These are phyloP conservation scores for Coemansia sp. DNA, from an alignment of 192 early-diverging fungal genomes.

Conservation along the genomic window DNA sequence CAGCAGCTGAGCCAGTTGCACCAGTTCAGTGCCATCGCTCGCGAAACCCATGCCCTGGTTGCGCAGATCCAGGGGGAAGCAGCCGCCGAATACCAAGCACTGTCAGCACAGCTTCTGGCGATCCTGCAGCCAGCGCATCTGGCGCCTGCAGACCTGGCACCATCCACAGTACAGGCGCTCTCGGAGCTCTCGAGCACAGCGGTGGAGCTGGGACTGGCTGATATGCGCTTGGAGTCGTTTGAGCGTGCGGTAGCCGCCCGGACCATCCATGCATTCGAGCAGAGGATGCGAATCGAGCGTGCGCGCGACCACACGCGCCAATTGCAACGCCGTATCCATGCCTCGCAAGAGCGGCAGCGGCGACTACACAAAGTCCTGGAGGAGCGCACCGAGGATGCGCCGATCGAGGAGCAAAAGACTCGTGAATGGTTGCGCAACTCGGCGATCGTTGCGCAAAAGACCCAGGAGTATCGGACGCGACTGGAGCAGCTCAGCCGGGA, in stretches of 20 bases:
- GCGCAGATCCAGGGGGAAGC: slow-evolving; percentile 26
- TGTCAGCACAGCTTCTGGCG: slow-evolving; percentile 8
- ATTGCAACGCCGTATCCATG: slow-evolving; percentile 1
- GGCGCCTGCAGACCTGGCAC: slow-evolving; percentile 5
- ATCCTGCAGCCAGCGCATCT: slow-evolving; percentile 27
- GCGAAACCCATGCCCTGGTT: slow-evolving; percentile 9
- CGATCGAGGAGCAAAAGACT: slow-evolving; percentile 48
- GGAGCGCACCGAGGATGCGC: slow-evolving; percentile 5
- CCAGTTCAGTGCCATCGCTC: background rate
- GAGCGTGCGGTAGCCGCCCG: slow-evolving; percentile 25
- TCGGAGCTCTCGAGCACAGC: slow-evolving; percentile 23
- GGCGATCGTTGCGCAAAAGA: slow-evolving; percentile 33
- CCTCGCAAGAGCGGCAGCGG: slow-evolving; percentile 26
- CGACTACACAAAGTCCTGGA: slow-evolving; percentile 23
- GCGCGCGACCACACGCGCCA: background rate
- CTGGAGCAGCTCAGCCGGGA: slow-evolving; percentile 12
- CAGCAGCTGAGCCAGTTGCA: too few species aligned
- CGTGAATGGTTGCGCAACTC: slow-evolving; percentile 52
- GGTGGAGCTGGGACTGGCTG: slow-evolving; percentile 10
- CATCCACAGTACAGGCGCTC: slow-evolving; percentile 22
- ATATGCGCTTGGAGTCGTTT: slow-evolving; percentile 34
- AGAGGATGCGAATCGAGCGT: slow-evolving; percentile 4
- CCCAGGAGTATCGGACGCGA: slow-evolving; percentile 32
- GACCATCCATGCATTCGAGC: slow-evolving; percentile 23
- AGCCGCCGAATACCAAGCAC: slow-evolving; percentile 25